Conservation (phyloP, 1,284 basidiomycete species). For the Tylopilus sp. region DNA sequence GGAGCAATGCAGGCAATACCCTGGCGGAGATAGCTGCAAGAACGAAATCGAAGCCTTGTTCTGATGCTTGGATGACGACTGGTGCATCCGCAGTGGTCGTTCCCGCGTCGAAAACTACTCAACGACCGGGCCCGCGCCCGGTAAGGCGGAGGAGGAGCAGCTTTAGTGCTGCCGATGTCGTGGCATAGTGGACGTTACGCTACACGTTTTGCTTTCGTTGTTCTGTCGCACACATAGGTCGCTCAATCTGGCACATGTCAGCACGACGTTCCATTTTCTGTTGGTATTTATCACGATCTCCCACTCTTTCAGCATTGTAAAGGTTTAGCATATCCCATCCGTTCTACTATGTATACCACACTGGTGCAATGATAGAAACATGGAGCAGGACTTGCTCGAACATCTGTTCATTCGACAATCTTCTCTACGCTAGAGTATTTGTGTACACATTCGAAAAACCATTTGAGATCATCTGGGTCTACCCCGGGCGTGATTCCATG, state of each 20-base stretch:
- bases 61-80: constrained; percentile 70
- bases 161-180: constrained; percentile 76
- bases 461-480: constrained; percentile 84
- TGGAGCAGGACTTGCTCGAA: constrained; percentile 7
- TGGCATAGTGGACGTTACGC: constrained; percentile 45
- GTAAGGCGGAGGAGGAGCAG: constrained; percentile 74
- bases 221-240: constrained; percentile 4
- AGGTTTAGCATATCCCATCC: constrained; percentile 24
- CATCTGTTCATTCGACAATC: constrained; percentile 1
- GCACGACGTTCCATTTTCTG: constrained; percentile 5
- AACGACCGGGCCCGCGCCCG: constrained; percentile 64
- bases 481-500: constrained; percentile 98
- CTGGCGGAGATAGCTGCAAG: constrained; percentile 48
- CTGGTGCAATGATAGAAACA: constrained; percentile 13
- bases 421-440: constrained; percentile 57
- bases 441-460: constrained; percentile 89
- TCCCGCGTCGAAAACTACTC: constrained; percentile 57
- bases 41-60: constrained; percentile 33
- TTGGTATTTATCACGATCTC: constrained; percentile 33
- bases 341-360: constrained; percentile 23
- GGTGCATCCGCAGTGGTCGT: constrained; percentile 66
- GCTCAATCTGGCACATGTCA: constrained; percentile 5
- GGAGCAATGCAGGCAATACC: constrained; percentile 47
- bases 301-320: constrained; percentile 30
- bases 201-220: constrained; percentile 14